Base-by-base conservation (phyloP, 306 rosid species). In the Parietaria judaica region DNA sequence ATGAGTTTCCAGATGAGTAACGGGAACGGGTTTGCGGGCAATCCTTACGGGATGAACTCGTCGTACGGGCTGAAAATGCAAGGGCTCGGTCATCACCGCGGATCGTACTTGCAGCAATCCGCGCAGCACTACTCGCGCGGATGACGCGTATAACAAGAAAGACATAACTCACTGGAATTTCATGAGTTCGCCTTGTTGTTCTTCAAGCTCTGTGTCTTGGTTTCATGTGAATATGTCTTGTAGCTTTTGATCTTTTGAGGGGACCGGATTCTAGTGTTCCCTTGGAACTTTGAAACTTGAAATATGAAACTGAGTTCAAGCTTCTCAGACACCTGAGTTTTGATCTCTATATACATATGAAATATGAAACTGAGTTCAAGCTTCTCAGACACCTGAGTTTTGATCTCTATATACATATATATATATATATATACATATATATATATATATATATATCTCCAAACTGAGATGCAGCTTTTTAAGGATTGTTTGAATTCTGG, bases 201-300 rank as follows among this genome's bases (percentile, higher is more conserved):
- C 70, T 37, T 67, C 75, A 64, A 70, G 63, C 74, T 49, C 66
- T 69, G 5, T 64, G 6, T 65, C 56, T 51, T 38, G 68, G 72
- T 62, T 73, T 64, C 69, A 59, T 87, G 95, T 81, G 82, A 81
- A 84, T 84, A 87, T 69, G 56, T 77, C 68, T 55, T 67, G 47
- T 67, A 72, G 72, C 58, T 56, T 61, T 57, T 53, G 70, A 55
- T 67, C 67, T 35, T 15, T 52, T 37, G 67, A 63, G 73, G 78
- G 76, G 60, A 60, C 65, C 65, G 31, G 51, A 68, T 61, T 63
- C 63, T 59, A 31, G 65, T 73, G 53, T 41, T 62, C 14, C 47
- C 66, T 54, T 38, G 69, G 65, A 64, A 68, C 61, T 72, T 64
- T 62, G 14, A 72, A 49, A 15, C 52, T 54, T 53, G 67, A 53